phyloP scores from a whole-genome alignment of 2,329 filamentous ascomycete species.

The Aspergillus quadrilineatus region DNA sequence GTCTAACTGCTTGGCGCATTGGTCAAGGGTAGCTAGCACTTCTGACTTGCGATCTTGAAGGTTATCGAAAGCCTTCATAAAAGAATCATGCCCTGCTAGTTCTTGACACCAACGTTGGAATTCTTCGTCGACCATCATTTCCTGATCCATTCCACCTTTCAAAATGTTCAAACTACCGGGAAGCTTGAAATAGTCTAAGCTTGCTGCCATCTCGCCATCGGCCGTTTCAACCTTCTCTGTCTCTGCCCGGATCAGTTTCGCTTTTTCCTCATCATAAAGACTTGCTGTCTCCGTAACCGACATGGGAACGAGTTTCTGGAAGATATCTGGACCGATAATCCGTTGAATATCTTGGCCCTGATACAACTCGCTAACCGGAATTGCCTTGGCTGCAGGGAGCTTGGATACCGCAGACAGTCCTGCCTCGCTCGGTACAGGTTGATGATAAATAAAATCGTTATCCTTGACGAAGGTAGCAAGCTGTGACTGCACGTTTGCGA shows the following conservation, averaged over 20 bases:
- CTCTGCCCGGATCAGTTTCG: constrained; percentile 89
- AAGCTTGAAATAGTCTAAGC: constrained; percentile 87
- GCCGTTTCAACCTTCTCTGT: constrained; percentile 89
- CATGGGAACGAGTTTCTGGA: constrained; percentile 93
- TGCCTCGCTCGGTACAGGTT: constrained; percentile 82
- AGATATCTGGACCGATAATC: constrained; percentile 95
- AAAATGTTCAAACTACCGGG: constrained; percentile 86
- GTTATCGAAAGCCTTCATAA: constrained; percentile 73
- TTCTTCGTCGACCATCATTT: constrained; percentile 82
- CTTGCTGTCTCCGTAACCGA: constrained; percentile 95
- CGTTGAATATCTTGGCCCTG: constrained; percentile 95
- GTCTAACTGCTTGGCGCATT: constrained; percentile 82
- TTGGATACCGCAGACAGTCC: constrained; percentile 80
- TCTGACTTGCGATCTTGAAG: constrained; percentile 74
- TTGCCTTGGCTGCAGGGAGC: constrained; percentile 91
- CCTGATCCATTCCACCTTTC: constrained; percentile 89
- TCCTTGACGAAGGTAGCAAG: constrained; percentile 77
- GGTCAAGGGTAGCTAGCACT: constrained; percentile 71
- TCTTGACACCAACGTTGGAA: constrained; percentile 94
- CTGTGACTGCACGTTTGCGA: constrained; percentile 77
- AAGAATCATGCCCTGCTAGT: constrained; percentile 79
- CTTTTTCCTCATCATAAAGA: constrained; percentile 97
- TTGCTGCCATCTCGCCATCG: constrained; percentile 93
- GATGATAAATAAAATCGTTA: constrained; percentile 98
- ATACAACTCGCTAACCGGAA: constrained; percentile 94